Percentiles rank a stretch among this genome's conserved stretches.
These are phyloP conservation scores for Hibiscus tridactylites DNA, from an alignment of 345 rosid genomes.

Conservation along the genomic window DNA sequence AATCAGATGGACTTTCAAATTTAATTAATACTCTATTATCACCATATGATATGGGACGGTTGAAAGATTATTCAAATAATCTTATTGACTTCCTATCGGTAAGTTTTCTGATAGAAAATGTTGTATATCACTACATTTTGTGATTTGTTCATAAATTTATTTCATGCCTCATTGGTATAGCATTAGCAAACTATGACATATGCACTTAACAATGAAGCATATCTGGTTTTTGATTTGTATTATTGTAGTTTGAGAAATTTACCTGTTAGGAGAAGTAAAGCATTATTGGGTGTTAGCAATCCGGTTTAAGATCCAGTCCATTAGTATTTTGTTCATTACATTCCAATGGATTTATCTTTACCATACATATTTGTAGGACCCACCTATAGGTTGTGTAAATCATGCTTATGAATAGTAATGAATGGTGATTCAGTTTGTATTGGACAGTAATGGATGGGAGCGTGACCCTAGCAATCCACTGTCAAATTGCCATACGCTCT, in stretches of 20 bases:
- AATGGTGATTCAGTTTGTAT: too few relatives aligned
- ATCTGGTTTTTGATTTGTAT: neutral
- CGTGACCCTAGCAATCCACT: neutral
- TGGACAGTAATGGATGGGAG: too few relatives aligned
- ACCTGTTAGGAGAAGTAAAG: neutral
- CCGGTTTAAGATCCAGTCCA: too few relatives aligned
- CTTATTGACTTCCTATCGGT: slow-evolving; percentile 64
- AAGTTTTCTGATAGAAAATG: slow-evolving; percentile 11
- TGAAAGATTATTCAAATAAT: slow-evolving; percentile 61
- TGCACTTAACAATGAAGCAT: neutral
- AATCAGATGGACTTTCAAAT: slow-evolving; percentile 45
- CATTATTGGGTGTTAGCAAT: neutral
- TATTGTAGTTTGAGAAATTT: neutral
- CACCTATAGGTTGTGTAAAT: too few relatives aligned
- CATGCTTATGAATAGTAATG: too few relatives aligned
- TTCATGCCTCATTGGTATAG: neutral
- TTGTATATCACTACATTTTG: neutral
- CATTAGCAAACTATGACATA: neutral
- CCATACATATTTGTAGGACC: too few relatives aligned
- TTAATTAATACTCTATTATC: slow-evolving; percentile 40
- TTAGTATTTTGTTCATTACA: too few relatives aligned
- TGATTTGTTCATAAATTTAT: neutral
- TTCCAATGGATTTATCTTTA: too few relatives aligned
- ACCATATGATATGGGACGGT: slow-evolving; percentile 58
- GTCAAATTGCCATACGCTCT: neutral